These are phyloP conservation scores for Suhomyces canberraensis DNA, from an alignment of 805 yeast genomes.

Conservation along the genomic window DNA sequence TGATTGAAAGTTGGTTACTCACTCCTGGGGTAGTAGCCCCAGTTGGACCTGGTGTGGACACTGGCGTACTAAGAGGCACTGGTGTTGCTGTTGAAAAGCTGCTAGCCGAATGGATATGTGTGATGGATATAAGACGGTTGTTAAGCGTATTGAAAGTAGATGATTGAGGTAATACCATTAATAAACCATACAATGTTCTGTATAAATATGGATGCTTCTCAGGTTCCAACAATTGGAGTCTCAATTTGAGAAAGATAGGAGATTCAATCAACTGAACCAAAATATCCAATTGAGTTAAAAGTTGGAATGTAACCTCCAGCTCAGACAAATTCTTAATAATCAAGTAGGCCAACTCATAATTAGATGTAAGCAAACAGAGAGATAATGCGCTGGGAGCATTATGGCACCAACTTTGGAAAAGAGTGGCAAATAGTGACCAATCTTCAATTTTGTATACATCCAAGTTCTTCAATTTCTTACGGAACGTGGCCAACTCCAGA, in stretches of 20 bases:
- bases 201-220: constrained; percentile 74
- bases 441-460: constrained; percentile 56
- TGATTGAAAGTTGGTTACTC: constrained; percentile 32
- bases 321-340: constrained; percentile 79
- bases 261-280: constrained; percentile 88
- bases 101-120: constrained; percentile 29
- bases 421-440: constrained; percentile 63
- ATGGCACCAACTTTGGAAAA: constrained; percentile 89
- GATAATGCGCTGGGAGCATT: constrained; percentile 87
- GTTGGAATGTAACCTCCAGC: constrained; percentile 73
- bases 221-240: constrained; percentile 88
- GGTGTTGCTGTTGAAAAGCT: constrained; percentile 8
- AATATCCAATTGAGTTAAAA: constrained; percentile 83
- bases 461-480: constrained; percentile 60
- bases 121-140: constrained; percentile 65
- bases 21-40: constrained; percentile 15
- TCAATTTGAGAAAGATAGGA: constrained; percentile 82
- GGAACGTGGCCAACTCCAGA: constrained; percentile 68
- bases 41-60: constrained; percentile 17
- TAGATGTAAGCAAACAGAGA: constrained; percentile 79
- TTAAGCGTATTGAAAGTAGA: constrained; percentile 81
- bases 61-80: constrained; percentile 12
- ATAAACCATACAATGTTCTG: constrained; percentile 84
- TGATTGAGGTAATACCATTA: constrained; percentile 94
- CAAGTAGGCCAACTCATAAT: constrained; percentile 83